Conservation (phyloP, 257 asterid genomes). For the Jacaranda copaia region DNA sequence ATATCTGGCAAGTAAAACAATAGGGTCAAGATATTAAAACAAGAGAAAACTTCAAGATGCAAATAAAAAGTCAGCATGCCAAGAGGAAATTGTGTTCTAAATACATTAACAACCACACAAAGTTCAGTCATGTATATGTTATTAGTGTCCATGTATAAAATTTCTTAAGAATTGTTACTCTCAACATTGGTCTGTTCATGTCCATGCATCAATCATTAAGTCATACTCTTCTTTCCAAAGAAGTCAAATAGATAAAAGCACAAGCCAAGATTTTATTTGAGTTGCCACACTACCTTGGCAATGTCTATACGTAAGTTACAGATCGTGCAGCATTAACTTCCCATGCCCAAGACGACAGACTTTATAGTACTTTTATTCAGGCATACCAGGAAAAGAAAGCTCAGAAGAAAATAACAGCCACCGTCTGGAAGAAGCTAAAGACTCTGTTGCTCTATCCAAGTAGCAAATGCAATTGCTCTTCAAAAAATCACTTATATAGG, state of each 20-base stretch:
- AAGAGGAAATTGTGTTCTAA: too few relatives aligned
- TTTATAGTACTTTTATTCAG: not conserved
- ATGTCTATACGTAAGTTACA: not conserved
- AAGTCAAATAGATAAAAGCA: too few relatives aligned
- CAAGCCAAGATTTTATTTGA: too few relatives aligned
- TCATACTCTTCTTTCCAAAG: too few relatives aligned
- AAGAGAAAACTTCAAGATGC: constrained; percentile 20
- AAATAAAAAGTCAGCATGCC: not conserved
- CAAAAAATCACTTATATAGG: constrained; percentile 1
- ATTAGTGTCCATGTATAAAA: too few relatives aligned
- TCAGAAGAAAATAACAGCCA: constrained; percentile 27
- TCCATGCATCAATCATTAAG: too few relatives aligned
- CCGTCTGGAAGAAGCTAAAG: constrained; percentile 20
- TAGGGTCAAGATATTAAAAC: constrained; percentile 43
- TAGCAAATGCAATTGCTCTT: constrained; percentile 25
- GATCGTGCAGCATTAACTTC: constrained; percentile 1
- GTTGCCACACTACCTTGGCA: too few relatives aligned
- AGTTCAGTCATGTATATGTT: too few relatives aligned
- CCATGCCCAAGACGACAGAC: constrained; percentile 14
- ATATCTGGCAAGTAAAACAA: constrained; percentile 68
- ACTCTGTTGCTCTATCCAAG: constrained; percentile 13
- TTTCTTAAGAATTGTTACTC: too few relatives aligned
- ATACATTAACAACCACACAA: too few relatives aligned
- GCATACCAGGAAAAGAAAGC: constrained; percentile 9
- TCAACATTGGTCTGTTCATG: too few relatives aligned